Percentiles rank a stretch among this genome's conserved stretches.
Evolutionary conservation across 2,329 filamentous ascomycete species (phyloP).

Genomic region (Fusarium poae): DNA sequence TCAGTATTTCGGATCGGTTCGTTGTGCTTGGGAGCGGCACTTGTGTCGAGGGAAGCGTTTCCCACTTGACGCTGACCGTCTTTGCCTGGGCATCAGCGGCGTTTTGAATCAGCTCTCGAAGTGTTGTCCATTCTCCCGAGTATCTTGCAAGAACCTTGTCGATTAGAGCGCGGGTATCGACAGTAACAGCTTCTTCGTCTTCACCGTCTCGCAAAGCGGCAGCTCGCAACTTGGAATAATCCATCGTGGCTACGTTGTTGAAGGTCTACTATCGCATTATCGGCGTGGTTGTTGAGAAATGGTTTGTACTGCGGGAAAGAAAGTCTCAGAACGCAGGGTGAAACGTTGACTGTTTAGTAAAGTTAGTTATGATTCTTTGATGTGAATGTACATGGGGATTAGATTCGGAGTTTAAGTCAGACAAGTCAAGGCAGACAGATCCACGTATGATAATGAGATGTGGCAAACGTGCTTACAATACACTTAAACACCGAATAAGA

Average conservation of each 20-base stretch:
- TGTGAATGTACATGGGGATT: not conserved
- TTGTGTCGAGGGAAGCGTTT: conserved; percentile 85
- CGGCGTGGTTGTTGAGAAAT: not conserved
- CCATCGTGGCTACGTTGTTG: conserved; percentile 62
- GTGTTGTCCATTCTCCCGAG: conserved; percentile 90
- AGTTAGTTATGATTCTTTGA: conserved; percentile 15
- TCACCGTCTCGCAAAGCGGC: conserved; percentile 87
- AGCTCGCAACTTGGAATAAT: conserved; percentile 82
- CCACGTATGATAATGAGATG: conserved; percentile 34
- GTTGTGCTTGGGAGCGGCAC: conserved; percentile 77
- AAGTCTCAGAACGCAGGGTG: not conserved
- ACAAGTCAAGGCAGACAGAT: conserved; percentile 28
- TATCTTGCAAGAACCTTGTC: conserved; percentile 98
- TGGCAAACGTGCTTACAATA: conserved; percentile 24
- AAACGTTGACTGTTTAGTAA: not conserved
- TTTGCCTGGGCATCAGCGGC: conserved; percentile 96
- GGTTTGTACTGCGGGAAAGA: not conserved
- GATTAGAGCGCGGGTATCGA: conserved; percentile 95
- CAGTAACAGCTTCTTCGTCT: conserved; percentile 96
- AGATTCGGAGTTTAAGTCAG: conserved; percentile 24
- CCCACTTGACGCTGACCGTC: conserved; percentile 90
- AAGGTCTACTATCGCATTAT: conserved; percentile 40
- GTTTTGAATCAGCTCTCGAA: conserved; percentile 97
- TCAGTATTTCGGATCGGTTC: conserved; percentile 78
- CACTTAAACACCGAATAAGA: not conserved